Conservation (phyloP, 805 yeast species). For the Alloascoidea hylecoeti region DNA sequence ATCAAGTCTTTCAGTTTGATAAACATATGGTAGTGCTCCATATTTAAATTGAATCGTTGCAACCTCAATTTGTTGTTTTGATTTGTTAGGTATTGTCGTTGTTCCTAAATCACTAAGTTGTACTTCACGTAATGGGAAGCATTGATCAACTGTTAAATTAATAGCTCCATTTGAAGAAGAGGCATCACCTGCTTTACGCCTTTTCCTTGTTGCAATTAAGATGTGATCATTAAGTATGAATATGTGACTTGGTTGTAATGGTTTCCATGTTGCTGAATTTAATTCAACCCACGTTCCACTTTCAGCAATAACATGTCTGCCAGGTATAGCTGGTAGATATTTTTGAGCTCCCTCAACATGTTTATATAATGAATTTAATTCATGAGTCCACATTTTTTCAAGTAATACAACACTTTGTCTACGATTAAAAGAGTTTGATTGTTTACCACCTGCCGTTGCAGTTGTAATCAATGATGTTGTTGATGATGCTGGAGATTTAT, state of each 20-base stretch:
- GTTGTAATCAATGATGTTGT: neutral
- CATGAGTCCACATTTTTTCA: constrained; percentile 72
- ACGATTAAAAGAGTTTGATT: neutral
- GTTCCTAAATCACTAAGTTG: constrained; percentile 25
- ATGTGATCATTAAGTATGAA: constrained; percentile 68
- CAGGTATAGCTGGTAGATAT: constrained; percentile 57
- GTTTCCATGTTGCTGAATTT: constrained; percentile 75
- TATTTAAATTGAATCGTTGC: constrained; percentile 26
- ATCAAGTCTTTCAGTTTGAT: constrained; percentile 18
- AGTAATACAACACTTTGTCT: constrained; percentile 57
- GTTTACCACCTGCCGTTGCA: too few relatives aligned
- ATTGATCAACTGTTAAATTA: constrained; percentile 45
- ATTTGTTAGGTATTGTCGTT: constrained; percentile 10
- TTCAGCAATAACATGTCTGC: constrained; percentile 68
- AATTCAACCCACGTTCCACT: constrained; percentile 80
- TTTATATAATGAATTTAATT: constrained; percentile 52
- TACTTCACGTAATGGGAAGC: constrained; percentile 64
- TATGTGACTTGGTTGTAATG: constrained; percentile 60
- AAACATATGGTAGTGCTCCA: constrained; percentile 33
- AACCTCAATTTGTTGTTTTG: constrained; percentile 10
- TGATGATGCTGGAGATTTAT: neutral
- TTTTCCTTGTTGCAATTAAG: constrained; percentile 54
- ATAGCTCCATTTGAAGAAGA: constrained; percentile 13
- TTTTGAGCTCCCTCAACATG: constrained; percentile 90
- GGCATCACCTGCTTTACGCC: constrained; percentile 18